Evolutionary conservation across 768 basidiomycete species (phyloP).

Genomic region (Lactarius deliciosus): DNA sequence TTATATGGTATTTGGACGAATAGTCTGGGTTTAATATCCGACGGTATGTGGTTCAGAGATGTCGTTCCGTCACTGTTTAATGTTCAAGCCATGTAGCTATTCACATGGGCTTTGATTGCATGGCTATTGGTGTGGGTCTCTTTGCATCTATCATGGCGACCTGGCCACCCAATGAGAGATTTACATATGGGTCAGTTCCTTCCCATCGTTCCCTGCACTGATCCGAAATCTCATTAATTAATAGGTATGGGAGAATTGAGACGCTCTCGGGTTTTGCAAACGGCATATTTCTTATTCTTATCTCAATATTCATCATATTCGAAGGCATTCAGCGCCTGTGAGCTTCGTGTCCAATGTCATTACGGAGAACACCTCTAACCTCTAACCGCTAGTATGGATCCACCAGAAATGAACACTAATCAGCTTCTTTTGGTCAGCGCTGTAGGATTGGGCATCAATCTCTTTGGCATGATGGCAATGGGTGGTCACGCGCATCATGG

Average conservation of each 20-base stretch:
- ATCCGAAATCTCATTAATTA: conserved; percentile 6
- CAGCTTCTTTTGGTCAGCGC: conserved; percentile 89
- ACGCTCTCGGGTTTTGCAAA: conserved; percentile 98
- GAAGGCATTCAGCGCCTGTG: conserved; percentile 96
- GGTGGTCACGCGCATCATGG: conserved; percentile 90
- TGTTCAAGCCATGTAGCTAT: conserved; percentile 61
- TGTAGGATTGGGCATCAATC: conserved; percentile 86
- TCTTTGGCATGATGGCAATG: conserved; percentile 99
- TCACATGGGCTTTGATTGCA: conserved; percentile 99
- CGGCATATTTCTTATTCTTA: conserved; percentile 89
- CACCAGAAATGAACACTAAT: conserved; percentile 96
- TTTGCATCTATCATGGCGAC: conserved; percentile 97
- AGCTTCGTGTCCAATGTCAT: conserved; percentile 21
- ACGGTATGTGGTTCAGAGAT: conserved; percentile 54
- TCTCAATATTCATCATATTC: conserved; percentile 97
- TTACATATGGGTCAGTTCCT: conserved; percentile 83
- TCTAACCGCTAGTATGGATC: conserved; percentile 61
- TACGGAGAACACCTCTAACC: neutral
- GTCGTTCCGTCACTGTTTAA: neutral
- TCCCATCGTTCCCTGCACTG: neutral
- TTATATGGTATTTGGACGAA: conserved; percentile 98
- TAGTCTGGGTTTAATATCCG: conserved; percentile 92
- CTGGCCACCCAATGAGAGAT: conserved; percentile 92
- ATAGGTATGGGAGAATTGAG: conserved; percentile 91
- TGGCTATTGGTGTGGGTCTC: conserved; percentile 94